phyloP scores from a whole-genome alignment of 1,284 basidiomycete genomes.

The Heterobasidion occidentale region DNA sequence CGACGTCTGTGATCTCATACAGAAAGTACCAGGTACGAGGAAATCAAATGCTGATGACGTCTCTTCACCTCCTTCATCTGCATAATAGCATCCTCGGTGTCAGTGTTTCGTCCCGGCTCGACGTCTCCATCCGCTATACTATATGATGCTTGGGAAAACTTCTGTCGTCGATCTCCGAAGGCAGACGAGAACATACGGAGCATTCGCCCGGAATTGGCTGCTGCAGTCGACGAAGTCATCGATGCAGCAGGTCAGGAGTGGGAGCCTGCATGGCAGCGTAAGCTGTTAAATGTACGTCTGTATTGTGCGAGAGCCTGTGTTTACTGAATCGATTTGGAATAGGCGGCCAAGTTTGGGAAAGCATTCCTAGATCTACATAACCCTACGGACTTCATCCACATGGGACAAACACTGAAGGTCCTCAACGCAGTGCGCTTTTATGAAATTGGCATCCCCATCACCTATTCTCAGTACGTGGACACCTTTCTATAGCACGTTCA shows the following conservation, averaged over 20 bases:
- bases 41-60: neutral
- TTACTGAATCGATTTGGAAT: constrained; percentile 1
- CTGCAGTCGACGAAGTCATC: constrained; percentile 89
- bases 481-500: neutral
- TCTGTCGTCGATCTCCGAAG: constrained; percentile 76
- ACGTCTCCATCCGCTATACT: constrained; percentile 88
- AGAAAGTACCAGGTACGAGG: constrained; percentile 79
- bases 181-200: constrained; percentile 90
- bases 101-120: constrained; percentile 89
- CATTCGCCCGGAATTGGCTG: constrained; percentile 79
- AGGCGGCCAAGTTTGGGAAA: constrained; percentile 95
- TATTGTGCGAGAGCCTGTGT: neutral
- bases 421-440: constrained; percentile 88
- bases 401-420: constrained; percentile 92
- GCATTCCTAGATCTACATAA: constrained; percentile 92
- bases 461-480: constrained; percentile 74
- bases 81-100: constrained; percentile 57
- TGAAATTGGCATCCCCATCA: constrained; percentile 91
- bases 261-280: constrained; percentile 85
- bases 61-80: constrained; percentile 7
- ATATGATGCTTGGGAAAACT: constrained; percentile 89
- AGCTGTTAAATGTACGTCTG: constrained; percentile 70
- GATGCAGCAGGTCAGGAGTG: constrained; percentile 92
- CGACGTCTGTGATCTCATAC: constrained; percentile 82
- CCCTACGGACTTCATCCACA: constrained; percentile 83